Conservation (phyloP, 1,284 basidiomycete genomes). For the Microbotryum violaceum region DNA sequence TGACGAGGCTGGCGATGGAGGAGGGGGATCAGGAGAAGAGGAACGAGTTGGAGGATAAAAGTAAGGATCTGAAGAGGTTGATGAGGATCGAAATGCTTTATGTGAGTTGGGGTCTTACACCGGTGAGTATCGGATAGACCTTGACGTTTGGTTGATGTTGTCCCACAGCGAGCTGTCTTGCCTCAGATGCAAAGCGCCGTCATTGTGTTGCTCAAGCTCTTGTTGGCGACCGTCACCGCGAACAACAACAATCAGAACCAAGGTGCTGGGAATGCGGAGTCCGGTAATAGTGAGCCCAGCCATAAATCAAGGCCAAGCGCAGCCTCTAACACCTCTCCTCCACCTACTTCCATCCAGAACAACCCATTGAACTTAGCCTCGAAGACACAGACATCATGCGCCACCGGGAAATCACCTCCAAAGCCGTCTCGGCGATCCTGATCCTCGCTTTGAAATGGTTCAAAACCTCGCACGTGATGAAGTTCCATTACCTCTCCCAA, state of each 20-base stretch:
- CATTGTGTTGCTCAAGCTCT: conserved; percentile 76
- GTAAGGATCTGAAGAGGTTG: conserved; percentile 70
- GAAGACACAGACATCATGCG: conserved; percentile 92
- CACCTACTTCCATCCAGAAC: conserved; percentile 31
- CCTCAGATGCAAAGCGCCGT: conserved; percentile 79
- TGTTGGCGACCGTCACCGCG: conserved; percentile 80
- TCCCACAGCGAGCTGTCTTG: conserved; percentile 53
- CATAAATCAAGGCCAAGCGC: too few relatives aligned
- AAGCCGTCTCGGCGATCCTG: conserved; percentile 91
- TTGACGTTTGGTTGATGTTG: neutral
- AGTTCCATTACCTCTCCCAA: conserved; percentile 94
- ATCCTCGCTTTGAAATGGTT: conserved; percentile 93
- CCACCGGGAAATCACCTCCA: conserved; percentile 95
- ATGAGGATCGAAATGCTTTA: conserved; percentile 85
- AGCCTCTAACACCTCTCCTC: neutral
- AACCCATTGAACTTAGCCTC: conserved; percentile 55
- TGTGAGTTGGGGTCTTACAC: conserved; percentile 49
- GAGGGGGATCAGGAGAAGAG: conserved; percentile 50
- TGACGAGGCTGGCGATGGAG: conserved; percentile 43
- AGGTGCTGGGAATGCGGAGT: conserved; percentile 1
- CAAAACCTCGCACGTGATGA: conserved; percentile 96
- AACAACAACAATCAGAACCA: conserved; percentile 29
- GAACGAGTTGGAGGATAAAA: conserved; percentile 58
- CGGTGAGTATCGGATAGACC: neutral
- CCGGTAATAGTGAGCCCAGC: conserved; percentile 7